Conservation (phyloP, 208 protist genomes). For the Chromosphaera perkinsii region DNA sequence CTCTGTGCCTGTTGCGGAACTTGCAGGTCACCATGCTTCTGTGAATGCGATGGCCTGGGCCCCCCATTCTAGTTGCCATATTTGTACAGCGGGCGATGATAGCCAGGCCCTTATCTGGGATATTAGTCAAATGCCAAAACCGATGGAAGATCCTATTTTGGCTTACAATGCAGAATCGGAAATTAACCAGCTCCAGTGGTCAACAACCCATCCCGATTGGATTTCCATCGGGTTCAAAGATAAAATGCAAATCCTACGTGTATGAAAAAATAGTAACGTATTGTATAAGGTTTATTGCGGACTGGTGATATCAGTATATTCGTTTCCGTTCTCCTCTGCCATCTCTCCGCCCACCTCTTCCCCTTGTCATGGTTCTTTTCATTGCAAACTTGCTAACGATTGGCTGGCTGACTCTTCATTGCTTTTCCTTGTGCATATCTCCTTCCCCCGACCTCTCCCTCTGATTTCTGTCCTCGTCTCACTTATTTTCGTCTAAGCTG, state of each 20-base stretch:
- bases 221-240: conserved; percentile 9
- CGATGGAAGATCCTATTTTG: conserved; percentile 64
- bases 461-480: too few species aligned
- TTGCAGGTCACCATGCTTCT: conserved; percentile 67
- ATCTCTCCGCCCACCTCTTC: too few species aligned
- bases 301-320: too few species aligned
- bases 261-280: too few species aligned
- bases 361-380: too few species aligned
- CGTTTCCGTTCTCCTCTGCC: too few species aligned
- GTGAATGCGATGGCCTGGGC: conserved; percentile 93
- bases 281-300: too few species aligned
- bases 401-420: too few species aligned
- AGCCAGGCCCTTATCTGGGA: conserved; percentile 93
- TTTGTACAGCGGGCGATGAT: conserved; percentile 72
- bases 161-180: conserved; percentile 66
- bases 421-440: too few species aligned
- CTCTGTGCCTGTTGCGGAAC: conserved; percentile 50
- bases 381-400: too few species aligned
- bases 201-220: conserved; percentile 24
- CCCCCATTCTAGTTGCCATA: conserved; percentile 78
- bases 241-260: conserved; percentile 15
- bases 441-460: too few species aligned
- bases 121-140: conserved; percentile 54
- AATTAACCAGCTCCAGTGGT: conserved; percentile 77
- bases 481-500: too few species aligned